Evolutionary conservation across 192 early-diverging fungal species (phyloP).

Genomic region (Ambispora gerdemannii): DNA sequence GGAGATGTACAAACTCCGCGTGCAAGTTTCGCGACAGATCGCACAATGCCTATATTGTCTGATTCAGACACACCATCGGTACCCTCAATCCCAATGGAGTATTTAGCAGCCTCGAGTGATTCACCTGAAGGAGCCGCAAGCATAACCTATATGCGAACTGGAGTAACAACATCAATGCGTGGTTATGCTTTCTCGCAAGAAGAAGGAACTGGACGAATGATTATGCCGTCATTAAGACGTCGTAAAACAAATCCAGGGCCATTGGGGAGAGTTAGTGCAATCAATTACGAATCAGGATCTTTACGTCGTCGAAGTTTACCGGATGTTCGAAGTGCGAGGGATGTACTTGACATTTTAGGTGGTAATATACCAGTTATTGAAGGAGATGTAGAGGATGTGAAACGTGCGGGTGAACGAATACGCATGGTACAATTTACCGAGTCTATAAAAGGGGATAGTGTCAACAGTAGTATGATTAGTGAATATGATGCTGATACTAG

Average conservation of each 20-base stretch:
- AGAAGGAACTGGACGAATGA: conserved; percentile 24
- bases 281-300: not conserved
- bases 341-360: not conserved
- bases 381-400: not conserved
- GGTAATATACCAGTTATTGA: not conserved
- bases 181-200: conserved; percentile 31
- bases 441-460: not conserved
- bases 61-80: not conserved
- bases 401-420: not conserved
- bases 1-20: not conserved
- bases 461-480: too few relatives aligned
- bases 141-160: conserved; percentile 26
- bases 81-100: not conserved
- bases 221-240: not conserved
- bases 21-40: conserved; percentile 13
- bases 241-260: not conserved
- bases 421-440: conserved; percentile 1
- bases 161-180: conserved; percentile 22
- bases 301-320: conserved; percentile 1
- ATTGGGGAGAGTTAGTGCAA: not conserved
- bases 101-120: not conserved
- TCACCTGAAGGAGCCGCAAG: not conserved
- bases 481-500: too few relatives aligned
- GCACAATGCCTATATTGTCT: not conserved
- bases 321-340: not conserved